A percentile compares a stretch with the other conserved stretches of the same genome.
phyloP scores from a whole-genome alignment of 345 rosid species.

The Pugionium cornutum region DNA sequence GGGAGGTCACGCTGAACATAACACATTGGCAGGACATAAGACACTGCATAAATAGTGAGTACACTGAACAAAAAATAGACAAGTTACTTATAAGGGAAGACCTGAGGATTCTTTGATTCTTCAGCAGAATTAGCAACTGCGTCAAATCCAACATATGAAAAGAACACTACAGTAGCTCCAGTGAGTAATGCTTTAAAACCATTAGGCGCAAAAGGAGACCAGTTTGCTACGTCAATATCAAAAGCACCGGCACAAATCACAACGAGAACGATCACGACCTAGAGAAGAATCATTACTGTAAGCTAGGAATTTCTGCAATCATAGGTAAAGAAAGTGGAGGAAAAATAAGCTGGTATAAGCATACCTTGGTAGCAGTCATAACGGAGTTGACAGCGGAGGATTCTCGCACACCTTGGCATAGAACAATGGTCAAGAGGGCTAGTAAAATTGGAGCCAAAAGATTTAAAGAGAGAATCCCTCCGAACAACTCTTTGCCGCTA shows the following conservation, averaged over 20 bases:
- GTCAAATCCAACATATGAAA: constrained; percentile 98
- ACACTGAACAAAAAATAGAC: background rate
- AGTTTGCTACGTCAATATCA: constrained; percentile 80
- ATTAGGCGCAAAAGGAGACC: constrained; percentile 93
- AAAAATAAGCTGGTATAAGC: background rate
- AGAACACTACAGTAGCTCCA: constrained; percentile 93
- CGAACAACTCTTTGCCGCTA: constrained; percentile 77
- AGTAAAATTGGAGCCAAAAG: constrained; percentile 75
- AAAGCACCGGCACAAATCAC: constrained; percentile 81
- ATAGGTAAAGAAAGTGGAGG: background rate
- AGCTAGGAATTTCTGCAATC: background rate
- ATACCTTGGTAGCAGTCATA: constrained; percentile 83
- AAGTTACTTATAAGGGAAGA: constrained; percentile 9
- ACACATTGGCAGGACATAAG: background rate
- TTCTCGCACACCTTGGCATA: constrained; percentile 80
- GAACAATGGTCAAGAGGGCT: constrained; percentile 64
- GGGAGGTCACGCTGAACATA: constrained; percentile 81
- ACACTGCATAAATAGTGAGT: background rate
- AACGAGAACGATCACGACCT: constrained; percentile 80
- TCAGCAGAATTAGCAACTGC: constrained; percentile 97
- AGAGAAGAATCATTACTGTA: constrained; percentile 29
- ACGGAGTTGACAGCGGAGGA: constrained; percentile 71
- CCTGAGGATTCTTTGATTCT: constrained; percentile 93
- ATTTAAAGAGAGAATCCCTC: constrained; percentile 80
- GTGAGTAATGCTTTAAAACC: constrained; percentile 75